Percentiles rank a stretch among this genome's conserved stretches.
These are phyloP conservation scores for Lactarius akahatsu DNA, from an alignment of 768 basidiomycete species.

Conservation along the genomic window DNA sequence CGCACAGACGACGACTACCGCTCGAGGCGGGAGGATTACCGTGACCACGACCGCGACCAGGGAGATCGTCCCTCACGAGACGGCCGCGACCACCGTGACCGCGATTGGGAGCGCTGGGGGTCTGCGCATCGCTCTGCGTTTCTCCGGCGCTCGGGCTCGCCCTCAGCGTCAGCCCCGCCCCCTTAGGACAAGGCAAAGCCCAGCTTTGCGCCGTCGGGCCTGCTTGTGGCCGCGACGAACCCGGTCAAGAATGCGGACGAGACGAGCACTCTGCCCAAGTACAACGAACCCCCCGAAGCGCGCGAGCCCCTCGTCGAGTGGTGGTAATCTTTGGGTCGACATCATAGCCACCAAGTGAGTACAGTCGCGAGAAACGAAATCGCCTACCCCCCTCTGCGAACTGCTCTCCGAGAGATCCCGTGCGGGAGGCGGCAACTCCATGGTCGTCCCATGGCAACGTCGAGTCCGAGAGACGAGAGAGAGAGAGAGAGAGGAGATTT, in stretches of 20 bases:
- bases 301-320: slow-evolving; percentile 86
- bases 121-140: slow-evolving; percentile 59
- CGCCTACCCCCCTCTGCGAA: neutral
- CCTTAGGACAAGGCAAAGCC: slow-evolving; percentile 72
- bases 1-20: slow-evolving; percentile 36
- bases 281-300: slow-evolving; percentile 98
- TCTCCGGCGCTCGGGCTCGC: slow-evolving; percentile 40
- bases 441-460: neutral
- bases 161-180: slow-evolving; percentile 48
- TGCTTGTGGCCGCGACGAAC: slow-evolving; percentile 95
- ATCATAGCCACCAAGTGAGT: slow-evolving; percentile 39
- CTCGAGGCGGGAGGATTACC: slow-evolving; percentile 44
- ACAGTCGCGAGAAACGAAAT: neutral
- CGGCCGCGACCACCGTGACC: slow-evolving; percentile 41
- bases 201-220: slow-evolving; percentile 86
- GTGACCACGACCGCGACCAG: slow-evolving; percentile 39
- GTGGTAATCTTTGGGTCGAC: slow-evolving; percentile 68
- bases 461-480: slow-evolving; percentile 10
- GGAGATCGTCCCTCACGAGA: slow-evolving; percentile 42
- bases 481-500: slow-evolving; percentile 18
- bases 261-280: slow-evolving; percentile 82
- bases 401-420: slow-evolving; percentile 6
- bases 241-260: slow-evolving; percentile 75
- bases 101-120: slow-evolving; percentile 36
- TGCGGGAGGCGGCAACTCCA: neutral